A percentile compares a stretch with the other conserved stretches of the same genome.
Conservation (phyloP, 2,329 filamentous ascomycete genomes). For the Alternaria brassicae region DNA sequence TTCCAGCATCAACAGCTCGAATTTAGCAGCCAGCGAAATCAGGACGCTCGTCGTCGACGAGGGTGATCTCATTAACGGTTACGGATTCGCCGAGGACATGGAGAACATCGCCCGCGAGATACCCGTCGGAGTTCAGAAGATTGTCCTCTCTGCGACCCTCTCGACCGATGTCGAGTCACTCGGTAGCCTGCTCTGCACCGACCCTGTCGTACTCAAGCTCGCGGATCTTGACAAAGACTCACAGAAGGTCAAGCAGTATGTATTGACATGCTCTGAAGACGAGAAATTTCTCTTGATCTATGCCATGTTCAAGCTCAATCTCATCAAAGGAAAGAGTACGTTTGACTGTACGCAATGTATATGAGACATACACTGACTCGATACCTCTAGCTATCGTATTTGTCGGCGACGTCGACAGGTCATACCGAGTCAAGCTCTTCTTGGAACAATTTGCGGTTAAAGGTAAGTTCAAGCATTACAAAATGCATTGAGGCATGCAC, state of each 20-base stretch:
- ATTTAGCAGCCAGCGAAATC: constrained; percentile 74
- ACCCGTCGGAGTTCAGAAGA: constrained; percentile 85
- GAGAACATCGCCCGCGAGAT: constrained; percentile 78
- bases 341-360: no score
- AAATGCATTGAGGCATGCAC: no score
- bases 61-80: constrained; percentile 90
- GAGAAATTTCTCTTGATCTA: constrained; percentile 95
- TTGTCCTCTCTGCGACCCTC: constrained; percentile 92
- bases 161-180: constrained; percentile 85
- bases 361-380: no score
- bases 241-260: constrained; percentile 82
- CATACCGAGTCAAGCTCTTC: constrained; percentile 92
- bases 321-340: background rate
- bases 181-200: constrained; percentile 83
- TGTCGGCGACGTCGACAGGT: constrained; percentile 85
- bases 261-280: constrained; percentile 94
- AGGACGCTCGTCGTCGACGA: constrained; percentile 84
- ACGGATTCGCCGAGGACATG: constrained; percentile 92
- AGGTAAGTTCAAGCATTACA: no score
- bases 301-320: constrained; percentile 66
- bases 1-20: constrained; percentile 73
- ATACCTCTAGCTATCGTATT: constrained; percentile 72
- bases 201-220: constrained; percentile 80
- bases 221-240: constrained; percentile 81
- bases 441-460: constrained; percentile 96